Evolutionary conservation across 257 asterid genomes (phyloP), one percentile per base, ranked within the genome.

Genomic region (Nyctanthes arbortristis): DNA sequence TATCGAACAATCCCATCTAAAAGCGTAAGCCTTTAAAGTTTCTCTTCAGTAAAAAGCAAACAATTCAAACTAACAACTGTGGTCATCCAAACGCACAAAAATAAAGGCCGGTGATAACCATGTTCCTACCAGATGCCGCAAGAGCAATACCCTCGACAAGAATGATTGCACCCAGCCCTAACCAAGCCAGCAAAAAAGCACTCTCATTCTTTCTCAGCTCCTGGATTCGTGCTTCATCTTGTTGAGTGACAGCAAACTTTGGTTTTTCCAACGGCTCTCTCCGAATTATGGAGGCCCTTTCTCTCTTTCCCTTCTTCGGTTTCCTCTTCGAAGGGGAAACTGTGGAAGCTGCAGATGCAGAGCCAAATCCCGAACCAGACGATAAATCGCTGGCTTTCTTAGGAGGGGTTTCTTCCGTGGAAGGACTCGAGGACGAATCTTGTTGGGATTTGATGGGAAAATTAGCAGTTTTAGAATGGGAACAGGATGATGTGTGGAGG

Each of bases 161-260:
- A 68, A 93, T 89, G 52, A 91, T 71, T 5, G 72, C 87, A 36
- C 96, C 99, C 61, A 93, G 91, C 18, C 94, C 98, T 36, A 86
- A 75, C 98, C 97, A 93, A 84, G 96, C 84, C 49, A 93, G 91
- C 77, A 90, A 77, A 82, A 93, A 93, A 40, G 96, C 97, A 56
- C 81, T 80, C 85, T 91, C 98, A 43, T 78, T 86, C 85, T 87
- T 84, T 45, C 74, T 71, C 80, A 66, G 70, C 72, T 89, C 96
- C 72, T 83, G 81, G 4, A 76, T 75, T 47, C 68, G 75, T 63
- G 77, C 85, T 66, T 77, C 89, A 43, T 78, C 85, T 74, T 78
- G 62, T 68, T 84, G 80, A 47, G 91, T 39, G 47, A 82, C 64
- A 22, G 4, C 31, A 59, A 90, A 85, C 9, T 56, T 79, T 67